Percentiles rank a stretch among this genome's conserved stretches.
These are phyloP conservation scores for Cardamine occulta DNA, from an alignment of 345 rosid species.

Conservation along the genomic window DNA sequence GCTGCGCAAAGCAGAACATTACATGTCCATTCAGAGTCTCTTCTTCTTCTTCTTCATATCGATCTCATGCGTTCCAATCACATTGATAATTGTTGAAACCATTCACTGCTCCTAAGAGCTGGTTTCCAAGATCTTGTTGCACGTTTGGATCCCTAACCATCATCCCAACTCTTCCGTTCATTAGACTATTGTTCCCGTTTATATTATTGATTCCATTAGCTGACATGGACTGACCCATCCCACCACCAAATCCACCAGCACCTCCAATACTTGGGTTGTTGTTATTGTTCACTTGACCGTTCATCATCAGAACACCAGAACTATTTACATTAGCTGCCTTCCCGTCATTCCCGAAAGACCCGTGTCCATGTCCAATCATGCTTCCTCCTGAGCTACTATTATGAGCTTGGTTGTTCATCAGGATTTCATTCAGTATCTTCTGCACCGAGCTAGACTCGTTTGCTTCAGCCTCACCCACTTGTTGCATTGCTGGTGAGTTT, in stretches of 20 bases:
- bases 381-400: slow-evolving; percentile 49
- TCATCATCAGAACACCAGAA: slow-evolving; percentile 59
- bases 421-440: slow-evolving; percentile 78
- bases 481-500: slow-evolving; percentile 71
- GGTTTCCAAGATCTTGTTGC: slow-evolving; percentile 85
- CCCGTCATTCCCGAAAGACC: slow-evolving; percentile 61
- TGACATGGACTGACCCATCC: slow-evolving; percentile 60
- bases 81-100: slow-evolving; percentile 75
- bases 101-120: slow-evolving; percentile 74
- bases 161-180: slow-evolving; percentile 77
- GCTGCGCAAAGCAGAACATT: slow-evolving; percentile 24
- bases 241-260: slow-evolving; percentile 53
- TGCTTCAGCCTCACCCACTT: slow-evolving; percentile 63
- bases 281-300: slow-evolving; percentile 54
- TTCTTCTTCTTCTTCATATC: not conserved
- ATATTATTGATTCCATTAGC: slow-evolving; percentile 61
- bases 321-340: slow-evolving; percentile 56
- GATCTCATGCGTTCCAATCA: slow-evolving; percentile 65
- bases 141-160: slow-evolving; percentile 65
- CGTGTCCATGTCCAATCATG: slow-evolving; percentile 61
- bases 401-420: slow-evolving; percentile 66
- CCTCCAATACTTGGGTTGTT: slow-evolving; percentile 51
- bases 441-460: slow-evolving; percentile 82
- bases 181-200: slow-evolving; percentile 49
- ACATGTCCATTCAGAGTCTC: not conserved